Evolutionary conservation across 371 early-diverging fungal genomes (phyloP), one percentile per base, ranked within the genome.

Genomic region (Furculomyces boomerangus): DNA sequence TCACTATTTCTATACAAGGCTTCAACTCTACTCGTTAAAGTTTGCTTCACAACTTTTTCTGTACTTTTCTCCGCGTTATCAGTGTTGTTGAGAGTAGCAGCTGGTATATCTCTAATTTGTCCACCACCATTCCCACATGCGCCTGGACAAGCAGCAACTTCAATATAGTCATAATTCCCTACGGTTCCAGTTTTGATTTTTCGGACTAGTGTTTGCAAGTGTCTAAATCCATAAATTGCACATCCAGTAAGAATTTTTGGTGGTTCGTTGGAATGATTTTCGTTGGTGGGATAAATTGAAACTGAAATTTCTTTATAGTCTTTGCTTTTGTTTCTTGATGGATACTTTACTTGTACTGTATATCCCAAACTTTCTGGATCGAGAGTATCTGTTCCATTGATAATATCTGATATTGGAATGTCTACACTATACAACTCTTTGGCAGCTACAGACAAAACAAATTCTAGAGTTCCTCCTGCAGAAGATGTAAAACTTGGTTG

Each of bases 211-310:
- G 91, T 94, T 68, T 97, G 96, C 57, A 97, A 87, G 62, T 97
- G 93, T 27, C 92, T 76, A 73, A 97, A 97, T 1, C 98, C 96
- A 67, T 93, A 93, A 0, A 86, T 86, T 0, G 88, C 91, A 71
- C 93, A 90, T 5, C 53, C 46, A 5, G 30, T 24, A 10, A 53
- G 22, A 14, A 14, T 13, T 14, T 47, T 40, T 47, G 14, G 14
- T 18, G 14, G 24, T 47, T 39, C 39, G n/a, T 39, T n/a, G 3
- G 8, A n/a, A 8, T 43, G 13, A 5, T 8, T 3, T 22, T 10
- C 10, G 20, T 50, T 74, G 60, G 25, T 89, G 13, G 14, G 48
- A 70, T 22, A 81, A 58, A 25, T 76, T 57, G 45, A 71, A 28
- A 88, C 61, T 0, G 70, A 70, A 31, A 80, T 71, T 65, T 88